These are phyloP conservation scores for Phalaenopsis equestris DNA, from an alignment of 106 monocot species.

Conservation along the genomic window DNA sequence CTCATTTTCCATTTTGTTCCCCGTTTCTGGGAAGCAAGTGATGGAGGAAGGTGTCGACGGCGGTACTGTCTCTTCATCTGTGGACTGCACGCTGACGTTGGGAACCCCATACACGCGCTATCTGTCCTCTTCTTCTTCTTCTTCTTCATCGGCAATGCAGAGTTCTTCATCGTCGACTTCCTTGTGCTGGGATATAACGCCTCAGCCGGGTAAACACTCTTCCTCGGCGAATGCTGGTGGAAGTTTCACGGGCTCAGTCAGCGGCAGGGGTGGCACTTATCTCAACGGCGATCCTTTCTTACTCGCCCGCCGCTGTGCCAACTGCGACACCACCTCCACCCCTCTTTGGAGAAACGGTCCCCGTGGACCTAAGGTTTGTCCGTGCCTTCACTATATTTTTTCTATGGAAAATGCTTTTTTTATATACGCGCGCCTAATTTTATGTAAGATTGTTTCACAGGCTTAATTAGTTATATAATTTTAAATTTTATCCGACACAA, in stretches of 20 bases:
- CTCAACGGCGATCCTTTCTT: constrained; percentile 35
- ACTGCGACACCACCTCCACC: constrained; percentile 95
- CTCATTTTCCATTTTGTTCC: constrained; percentile 48
- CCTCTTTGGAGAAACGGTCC: constrained; percentile 98
- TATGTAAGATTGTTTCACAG: too few relatives aligned
- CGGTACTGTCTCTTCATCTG: constrained; percentile 12
- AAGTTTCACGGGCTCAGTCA: neutral
- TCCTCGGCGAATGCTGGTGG: neutral
- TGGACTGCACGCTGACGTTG: constrained; percentile 89
- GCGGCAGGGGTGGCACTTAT: neutral
- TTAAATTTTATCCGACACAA: too few relatives aligned
- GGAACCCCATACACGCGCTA: constrained; percentile 75
- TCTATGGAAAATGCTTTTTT: too few relatives aligned
- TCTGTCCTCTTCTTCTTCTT: neutral
- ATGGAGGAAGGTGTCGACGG: neutral
- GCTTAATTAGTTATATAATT: too few relatives aligned
- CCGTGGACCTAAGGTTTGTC: constrained; percentile 79
- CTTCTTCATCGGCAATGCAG: neutral
- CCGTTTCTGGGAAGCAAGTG: constrained; percentile 12
- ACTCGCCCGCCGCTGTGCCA: constrained; percentile 77
- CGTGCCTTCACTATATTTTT: neutral
- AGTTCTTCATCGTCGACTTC: constrained; percentile 12
- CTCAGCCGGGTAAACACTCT: constrained; percentile 9
- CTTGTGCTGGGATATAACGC: constrained; percentile 40
- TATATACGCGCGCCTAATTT: too few relatives aligned